Conservation (phyloP, 2,329 filamentous ascomycete genomes). For the Huntiella bhutanensis region DNA sequence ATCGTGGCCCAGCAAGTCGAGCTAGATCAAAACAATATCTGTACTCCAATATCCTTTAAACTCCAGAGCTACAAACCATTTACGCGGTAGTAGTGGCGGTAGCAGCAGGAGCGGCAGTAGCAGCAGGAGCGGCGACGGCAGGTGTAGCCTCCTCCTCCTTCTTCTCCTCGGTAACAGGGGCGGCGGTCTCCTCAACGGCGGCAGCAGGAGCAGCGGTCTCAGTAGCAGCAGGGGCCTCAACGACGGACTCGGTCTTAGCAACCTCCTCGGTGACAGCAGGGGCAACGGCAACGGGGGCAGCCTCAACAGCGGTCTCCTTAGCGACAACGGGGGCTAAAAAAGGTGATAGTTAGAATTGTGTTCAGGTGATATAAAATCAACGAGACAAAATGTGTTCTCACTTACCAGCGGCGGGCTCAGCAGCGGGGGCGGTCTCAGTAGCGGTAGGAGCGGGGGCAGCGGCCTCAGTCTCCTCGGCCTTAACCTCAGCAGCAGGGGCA, state of each 20-base stretch:
- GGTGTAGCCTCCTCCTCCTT: conserved; percentile 3
- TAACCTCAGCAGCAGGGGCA: conserved; percentile 14
- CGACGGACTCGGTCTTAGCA: conserved; percentile 11
- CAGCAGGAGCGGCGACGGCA: conserved; percentile 13
- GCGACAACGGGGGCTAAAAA: neutral
- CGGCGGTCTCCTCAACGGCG: conserved; percentile 9
- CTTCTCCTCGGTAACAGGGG: conserved; percentile 8
- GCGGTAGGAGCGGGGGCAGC: neutral
- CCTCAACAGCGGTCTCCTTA: conserved; percentile 16
- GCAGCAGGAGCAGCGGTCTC: conserved; percentile 2
- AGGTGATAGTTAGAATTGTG: neutral
- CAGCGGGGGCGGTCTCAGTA: conserved; percentile 5
- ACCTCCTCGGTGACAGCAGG: conserved; percentile 10
- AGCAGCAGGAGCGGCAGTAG: conserved; percentile 14
- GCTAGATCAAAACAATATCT: neutral
- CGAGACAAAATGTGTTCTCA: neutral
- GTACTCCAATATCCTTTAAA: neutral
- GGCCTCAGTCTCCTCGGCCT: conserved; percentile 17
- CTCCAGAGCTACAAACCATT: neutral
- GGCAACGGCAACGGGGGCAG: neutral
- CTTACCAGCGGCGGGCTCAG: conserved; percentile 5
- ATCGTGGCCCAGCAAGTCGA: neutral
- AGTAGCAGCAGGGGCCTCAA: conserved; percentile 8
- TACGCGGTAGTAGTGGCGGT: conserved; percentile 11
- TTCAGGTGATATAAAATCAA: neutral